Evolutionary conservation across 208 protist genomes (phyloP), one percentile per base, ranked within the genome.

Genomic region (Leishmania tarentolae): DNA sequence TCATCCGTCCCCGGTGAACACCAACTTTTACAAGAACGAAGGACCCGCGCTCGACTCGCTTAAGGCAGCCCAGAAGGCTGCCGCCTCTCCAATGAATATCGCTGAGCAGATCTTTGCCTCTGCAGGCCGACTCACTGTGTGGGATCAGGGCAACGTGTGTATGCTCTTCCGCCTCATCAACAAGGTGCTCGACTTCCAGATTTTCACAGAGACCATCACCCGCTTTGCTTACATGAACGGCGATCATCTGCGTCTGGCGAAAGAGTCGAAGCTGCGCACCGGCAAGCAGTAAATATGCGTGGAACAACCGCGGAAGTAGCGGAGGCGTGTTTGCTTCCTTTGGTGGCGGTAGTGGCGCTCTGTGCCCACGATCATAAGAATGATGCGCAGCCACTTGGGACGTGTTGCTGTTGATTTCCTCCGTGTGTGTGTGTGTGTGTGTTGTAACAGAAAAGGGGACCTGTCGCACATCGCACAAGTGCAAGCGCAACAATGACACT

Each of bases 1-100:
- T 65, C 93, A 96, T 80, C 94, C 94, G 7, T 97, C 94, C 5
- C 94, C 93, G 21, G 94, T 97, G 5, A 91, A 96, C 77, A 96
- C 94, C 35, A 96, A 96, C 83, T 97, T 97, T 76, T 97, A 95
- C 89, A 97, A 96, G 86, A 91, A 91, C 79, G 87, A 96, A 73
- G 94, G 93, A 1, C 93, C 93, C n/a, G 15, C 81, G 56, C 88
- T 97, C 13, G 86, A 90, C 79, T 93, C 93, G 0, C 88, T 97
- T 52, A 89, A 92, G 83, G 80, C 87, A 21, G 91, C 92, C 21
- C 92, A 95, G 76, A 96, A 95, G 82, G 85, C 88, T 17, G 92
- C 87, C 31, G 78, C 83, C n/a, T 84, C 87, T 44, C 94, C 94
- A 70, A 89, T 89, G 86, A 89, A 92, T 78, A 96, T 97, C 75